Evolutionary conservation across 352 stramenopile genomes (phyloP), one percentile per base, ranked within the genome.

Genomic region (Phytopythium vexans): DNA sequence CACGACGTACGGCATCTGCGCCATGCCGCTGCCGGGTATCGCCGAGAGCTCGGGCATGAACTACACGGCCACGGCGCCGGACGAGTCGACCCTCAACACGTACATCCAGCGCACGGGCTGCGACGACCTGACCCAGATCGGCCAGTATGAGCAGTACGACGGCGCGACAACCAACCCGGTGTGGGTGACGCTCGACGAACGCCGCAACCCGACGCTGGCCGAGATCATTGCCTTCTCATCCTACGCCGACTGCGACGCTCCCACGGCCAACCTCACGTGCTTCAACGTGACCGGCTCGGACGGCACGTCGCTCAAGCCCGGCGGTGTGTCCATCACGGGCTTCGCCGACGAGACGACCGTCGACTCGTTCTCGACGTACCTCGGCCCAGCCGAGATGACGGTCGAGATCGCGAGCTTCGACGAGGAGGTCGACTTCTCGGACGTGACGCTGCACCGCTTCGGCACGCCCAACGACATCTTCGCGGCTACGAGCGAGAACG

Each of bases 41-140:
- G 67, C 64, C 14, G 78, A 88, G 51, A 65, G 40, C 37, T 88
- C 78, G 5, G 82, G 82, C 0, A 45, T 89, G 31, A 73, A 92
- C 57, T 90, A 74, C 54, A 78, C 69, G 14, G 37, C 54, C 43
- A 56, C 39, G 27, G 43, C 71, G 0, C 82, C 82, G 0, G 34
- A 68, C 8, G 54, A 59, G n/a, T 64, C 62, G 15, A 55, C 49
- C 4, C 66, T 92, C 12, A 58, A 41, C 8, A 60, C 47, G 12
- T 89, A 81, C 62, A 58, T 76, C 21, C 77, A 89, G 36, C 72
- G 68, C 52, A 89, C 82, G 41, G 81, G 81, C 58, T 91, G 81
- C 39, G 76, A 89, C 54, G 78, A 91, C 50, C 49, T 58, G 21
- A 64, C 42, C 16, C 68, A 73, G 33, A 86, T 88, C 46, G 73